These are phyloP conservation scores for Arthrobotrys conoides DNA, from an alignment of 2,329 filamentous ascomycete species.

Conservation along the genomic window DNA sequence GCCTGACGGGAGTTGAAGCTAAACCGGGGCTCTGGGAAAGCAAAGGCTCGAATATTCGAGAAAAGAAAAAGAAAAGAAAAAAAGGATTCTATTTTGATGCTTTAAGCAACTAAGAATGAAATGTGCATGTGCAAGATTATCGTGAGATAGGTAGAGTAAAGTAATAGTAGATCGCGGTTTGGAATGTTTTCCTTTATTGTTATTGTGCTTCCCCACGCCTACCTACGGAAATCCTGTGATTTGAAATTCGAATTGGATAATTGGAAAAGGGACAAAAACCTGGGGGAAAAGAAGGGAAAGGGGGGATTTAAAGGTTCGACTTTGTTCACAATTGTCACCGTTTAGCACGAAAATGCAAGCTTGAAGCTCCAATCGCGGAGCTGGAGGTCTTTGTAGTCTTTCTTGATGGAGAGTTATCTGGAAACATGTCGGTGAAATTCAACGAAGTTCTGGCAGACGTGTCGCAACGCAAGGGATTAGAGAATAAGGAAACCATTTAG, in stretches of 20 bases:
- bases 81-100: no score
- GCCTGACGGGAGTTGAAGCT: constrained; percentile 10
- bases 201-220: not conserved
- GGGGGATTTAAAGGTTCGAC: constrained; percentile 4
- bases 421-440: constrained; percentile 61
- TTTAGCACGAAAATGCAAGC: not conserved
- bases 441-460: not conserved
- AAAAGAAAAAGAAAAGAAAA: not conserved
- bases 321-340: no score
- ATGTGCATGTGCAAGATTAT: not conserved
- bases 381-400: constrained; percentile 21
- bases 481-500: not conserved
- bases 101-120: not conserved
- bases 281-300: not conserved
- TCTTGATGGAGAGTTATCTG: constrained; percentile 61
- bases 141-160: not conserved
- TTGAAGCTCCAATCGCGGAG: constrained; percentile 41
- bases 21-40: constrained; percentile 14
- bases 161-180: not conserved
- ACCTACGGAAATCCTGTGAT: not conserved
- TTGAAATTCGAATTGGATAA: constrained; percentile 53
- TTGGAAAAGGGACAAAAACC: no score
- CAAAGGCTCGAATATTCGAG: constrained; percentile 7
- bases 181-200: not conserved
- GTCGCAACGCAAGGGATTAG: constrained; percentile 36